Conservation (phyloP, 1,284 basidiomycete species). For the Moesziomyces globuligerus region DNA sequence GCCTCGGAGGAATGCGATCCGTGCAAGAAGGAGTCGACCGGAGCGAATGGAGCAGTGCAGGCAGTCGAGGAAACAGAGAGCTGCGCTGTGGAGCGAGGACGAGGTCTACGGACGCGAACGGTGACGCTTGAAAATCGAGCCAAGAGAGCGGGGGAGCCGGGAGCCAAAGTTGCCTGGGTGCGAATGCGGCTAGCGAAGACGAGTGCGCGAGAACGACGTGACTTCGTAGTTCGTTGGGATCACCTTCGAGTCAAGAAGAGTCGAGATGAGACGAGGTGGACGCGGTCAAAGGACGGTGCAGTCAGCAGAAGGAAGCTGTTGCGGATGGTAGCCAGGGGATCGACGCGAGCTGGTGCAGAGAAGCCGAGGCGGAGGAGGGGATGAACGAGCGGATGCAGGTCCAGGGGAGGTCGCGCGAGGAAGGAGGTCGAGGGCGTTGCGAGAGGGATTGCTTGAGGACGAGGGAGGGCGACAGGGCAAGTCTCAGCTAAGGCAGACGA, state of each 20-base stretch:
- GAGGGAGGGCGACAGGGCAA: conserved; percentile 2
- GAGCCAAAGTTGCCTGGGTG: neutral
- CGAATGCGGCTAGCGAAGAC: neutral
- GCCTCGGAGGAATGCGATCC: conserved; percentile 1
- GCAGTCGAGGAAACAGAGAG: neutral
- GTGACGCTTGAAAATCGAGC: neutral
- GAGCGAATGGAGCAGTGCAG: neutral
- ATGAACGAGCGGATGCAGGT: neutral
- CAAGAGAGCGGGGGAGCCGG: neutral
- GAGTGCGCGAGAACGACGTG: no score
- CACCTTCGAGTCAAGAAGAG: neutral
- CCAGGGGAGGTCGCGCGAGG: neutral
- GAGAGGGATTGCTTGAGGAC: neutral
- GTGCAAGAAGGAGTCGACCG: neutral
- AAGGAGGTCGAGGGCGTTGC: neutral
- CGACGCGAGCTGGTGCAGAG: no score
- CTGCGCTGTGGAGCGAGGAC: neutral
- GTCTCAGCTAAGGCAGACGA: conserved; percentile 47
- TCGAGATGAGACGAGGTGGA: neutral
- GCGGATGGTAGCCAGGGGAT: no score
- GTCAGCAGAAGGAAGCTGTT: conserved; percentile 17
- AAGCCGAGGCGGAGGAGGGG: neutral
- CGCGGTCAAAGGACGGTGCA: neutral
- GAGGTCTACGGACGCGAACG: conserved; percentile 6
- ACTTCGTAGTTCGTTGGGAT: no score